Base-by-base conservation (phyloP, 208 protist genomes). In the Herpetomonas tarakana region DNA sequence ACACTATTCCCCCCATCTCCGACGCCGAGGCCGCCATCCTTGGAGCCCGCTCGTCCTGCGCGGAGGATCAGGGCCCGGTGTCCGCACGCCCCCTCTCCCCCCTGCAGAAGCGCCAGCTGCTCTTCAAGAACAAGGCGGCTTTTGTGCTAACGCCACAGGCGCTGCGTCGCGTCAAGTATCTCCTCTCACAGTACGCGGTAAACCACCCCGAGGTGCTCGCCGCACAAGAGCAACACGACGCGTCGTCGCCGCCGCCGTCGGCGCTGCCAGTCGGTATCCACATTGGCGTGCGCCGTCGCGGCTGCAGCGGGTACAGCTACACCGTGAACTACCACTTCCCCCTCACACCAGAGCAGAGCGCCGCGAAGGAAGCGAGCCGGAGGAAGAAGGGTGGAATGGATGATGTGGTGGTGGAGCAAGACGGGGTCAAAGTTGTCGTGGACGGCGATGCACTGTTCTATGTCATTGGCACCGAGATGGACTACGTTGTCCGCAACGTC, bases 401-500 rank as follows among this genome's bases (percentile, higher is more conserved):
- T 30, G 86, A 95, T 63, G 75, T 86, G 16, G 72, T 82, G 9
- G 94, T 98, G 2, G 85, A 92, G 65, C 87, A 97, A 61, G 84
- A 97, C 49, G 95, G 94, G 12, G 81, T 98, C 14, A 95, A 89
- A 64, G 84, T 98, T 1, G 80, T 97, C 31, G 92, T 98, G 11
- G 94, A 97, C 38, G 79, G 66, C 19, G 88, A 95, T 55, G 97
- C 97, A 21, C 81, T 98, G 29, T 95, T 99, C 67, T 97, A 98
- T 60, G 92, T 99, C 14, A 97, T 98, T 67, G 97, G 97, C 6
- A 98, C 97, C 6, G 86, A 97, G 59, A 98, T 99, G 96, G 97
- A 99, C 65, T 99, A 96, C 63, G 75, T 96, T 12, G 84, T 96
- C 38, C 71, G 88, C n/a, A 90, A 97, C 52, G 80, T 98, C 16